Evolutionary conservation across 768 basidiomycete species (phyloP).

Genomic region (Rhodotorula kratochvilovae): DNA sequence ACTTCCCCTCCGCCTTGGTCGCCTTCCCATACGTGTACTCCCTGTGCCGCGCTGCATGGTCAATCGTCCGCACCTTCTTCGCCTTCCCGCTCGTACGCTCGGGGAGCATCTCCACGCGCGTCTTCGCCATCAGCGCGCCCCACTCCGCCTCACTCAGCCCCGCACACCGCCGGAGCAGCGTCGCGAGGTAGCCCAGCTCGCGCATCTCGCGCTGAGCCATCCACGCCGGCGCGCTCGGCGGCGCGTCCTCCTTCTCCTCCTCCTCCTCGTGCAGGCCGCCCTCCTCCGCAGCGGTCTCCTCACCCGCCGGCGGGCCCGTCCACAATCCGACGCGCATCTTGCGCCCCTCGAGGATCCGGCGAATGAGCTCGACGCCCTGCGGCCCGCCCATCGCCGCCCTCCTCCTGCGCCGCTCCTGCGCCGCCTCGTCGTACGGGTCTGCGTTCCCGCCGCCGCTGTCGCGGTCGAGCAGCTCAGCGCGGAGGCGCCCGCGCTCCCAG

Average conservation of each 20-base stretch:
- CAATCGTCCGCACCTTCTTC: neutral
- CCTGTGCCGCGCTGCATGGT: neutral
- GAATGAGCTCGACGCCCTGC: constrained; percentile 11
- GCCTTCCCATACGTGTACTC: neutral
- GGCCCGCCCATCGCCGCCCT: neutral
- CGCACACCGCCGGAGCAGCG: constrained; percentile 2
- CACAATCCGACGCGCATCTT: constrained; percentile 15
- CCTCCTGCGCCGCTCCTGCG: neutral
- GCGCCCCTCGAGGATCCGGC: constrained; percentile 15
- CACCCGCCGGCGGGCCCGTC: neutral
- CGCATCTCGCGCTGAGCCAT: constrained; percentile 14
- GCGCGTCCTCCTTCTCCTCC: neutral
- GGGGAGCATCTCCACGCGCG: constrained; percentile 21
- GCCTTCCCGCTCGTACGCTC: neutral
- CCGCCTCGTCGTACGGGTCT: neutral
- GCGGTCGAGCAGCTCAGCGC: neutral
- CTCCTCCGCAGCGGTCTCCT: neutral
- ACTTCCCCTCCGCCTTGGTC: neutral
- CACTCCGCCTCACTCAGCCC: constrained; percentile 3
- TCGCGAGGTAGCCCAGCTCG: constrained; percentile 14
- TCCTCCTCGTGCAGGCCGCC: neutral
- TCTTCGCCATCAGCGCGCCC: neutral
- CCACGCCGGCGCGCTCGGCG: neutral
- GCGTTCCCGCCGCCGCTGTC: too few species aligned
- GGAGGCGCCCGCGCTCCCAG: constrained; percentile 19